Conservation (phyloP, 768 basidiomycete species). For the Macrolepiota dolichaula region DNA sequence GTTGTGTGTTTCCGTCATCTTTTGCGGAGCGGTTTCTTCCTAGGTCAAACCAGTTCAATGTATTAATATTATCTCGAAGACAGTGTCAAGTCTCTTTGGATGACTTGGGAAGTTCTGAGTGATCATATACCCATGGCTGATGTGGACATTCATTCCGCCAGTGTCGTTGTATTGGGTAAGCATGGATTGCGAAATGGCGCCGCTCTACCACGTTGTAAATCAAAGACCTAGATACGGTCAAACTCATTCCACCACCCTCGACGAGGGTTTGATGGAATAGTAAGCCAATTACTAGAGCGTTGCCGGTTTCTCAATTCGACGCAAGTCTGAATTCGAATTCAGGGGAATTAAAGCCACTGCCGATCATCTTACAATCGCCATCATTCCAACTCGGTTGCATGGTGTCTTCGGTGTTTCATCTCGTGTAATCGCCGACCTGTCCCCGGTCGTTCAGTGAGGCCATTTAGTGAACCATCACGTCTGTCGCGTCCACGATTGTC, state of each 20-base stretch:
- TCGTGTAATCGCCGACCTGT: neutral
- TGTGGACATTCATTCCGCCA: constrained; percentile 6
- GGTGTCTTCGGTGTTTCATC: neutral
- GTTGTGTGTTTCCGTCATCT: neutral
- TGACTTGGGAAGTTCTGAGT: constrained; percentile 6
- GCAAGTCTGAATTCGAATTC: neutral
- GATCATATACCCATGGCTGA: constrained; percentile 7
- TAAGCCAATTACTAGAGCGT: neutral
- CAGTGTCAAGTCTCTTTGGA: neutral
- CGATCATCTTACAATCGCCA: neutral
- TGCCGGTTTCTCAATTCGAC: neutral
- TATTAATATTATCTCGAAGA: constrained; percentile 9
- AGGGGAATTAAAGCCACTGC: neutral
- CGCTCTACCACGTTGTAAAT: neutral
- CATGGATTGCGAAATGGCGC: neutral
- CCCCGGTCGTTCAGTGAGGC: constrained; percentile 5
- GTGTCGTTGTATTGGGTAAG: constrained; percentile 12
- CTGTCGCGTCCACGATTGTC: neutral
- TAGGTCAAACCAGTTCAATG: constrained; percentile 11
- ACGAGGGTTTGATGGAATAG: neutral
- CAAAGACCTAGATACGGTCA: neutral
- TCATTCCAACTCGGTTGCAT: neutral
- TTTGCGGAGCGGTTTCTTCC: neutral
- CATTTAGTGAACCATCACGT: neutral
- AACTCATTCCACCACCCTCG: neutral